A percentile compares a stretch with the other conserved stretches of the same genome.
phyloP scores from a whole-genome alignment of 208 protist genomes.

The Entamoeba histolytica region DNA sequence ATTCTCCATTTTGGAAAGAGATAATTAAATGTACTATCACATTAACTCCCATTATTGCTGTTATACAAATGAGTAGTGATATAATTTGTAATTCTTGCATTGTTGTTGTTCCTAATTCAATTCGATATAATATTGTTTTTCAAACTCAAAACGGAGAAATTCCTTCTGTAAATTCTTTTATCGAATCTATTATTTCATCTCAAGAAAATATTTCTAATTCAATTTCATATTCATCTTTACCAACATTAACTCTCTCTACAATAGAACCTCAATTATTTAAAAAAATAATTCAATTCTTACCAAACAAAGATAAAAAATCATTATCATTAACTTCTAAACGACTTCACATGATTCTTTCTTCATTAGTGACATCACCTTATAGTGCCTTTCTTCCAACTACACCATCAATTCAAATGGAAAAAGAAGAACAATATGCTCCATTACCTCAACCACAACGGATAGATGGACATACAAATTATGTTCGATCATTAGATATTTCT shows the following conservation, averaged over 20 bases:
- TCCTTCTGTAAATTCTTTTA: background rate
- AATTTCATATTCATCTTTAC: background rate
- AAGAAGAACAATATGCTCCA: too few relatives aligned
- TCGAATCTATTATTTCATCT: background rate
- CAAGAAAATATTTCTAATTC: too few relatives aligned
- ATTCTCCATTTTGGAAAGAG: background rate
- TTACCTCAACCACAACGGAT: background rate
- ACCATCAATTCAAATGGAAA: background rate
- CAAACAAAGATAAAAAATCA: background rate
- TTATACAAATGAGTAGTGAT: background rate
- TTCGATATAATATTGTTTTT: background rate
- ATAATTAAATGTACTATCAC: background rate
- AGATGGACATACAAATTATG: background rate
- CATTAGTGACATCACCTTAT: background rate
- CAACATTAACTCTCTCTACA: background rate
- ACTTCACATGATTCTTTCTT: background rate
- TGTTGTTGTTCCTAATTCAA: background rate
- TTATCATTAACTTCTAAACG: background rate
- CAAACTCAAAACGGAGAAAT: background rate
- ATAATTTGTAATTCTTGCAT: background rate
- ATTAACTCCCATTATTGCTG: background rate
- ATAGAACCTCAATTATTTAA: background rate
- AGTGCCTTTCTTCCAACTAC: background rate
- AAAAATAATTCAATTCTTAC: background rate
- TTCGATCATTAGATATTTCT: background rate